Base-by-base conservation (phyloP, 2,329 filamentous ascomycete genomes). In the Chaetomiaceae sp. region DNA sequence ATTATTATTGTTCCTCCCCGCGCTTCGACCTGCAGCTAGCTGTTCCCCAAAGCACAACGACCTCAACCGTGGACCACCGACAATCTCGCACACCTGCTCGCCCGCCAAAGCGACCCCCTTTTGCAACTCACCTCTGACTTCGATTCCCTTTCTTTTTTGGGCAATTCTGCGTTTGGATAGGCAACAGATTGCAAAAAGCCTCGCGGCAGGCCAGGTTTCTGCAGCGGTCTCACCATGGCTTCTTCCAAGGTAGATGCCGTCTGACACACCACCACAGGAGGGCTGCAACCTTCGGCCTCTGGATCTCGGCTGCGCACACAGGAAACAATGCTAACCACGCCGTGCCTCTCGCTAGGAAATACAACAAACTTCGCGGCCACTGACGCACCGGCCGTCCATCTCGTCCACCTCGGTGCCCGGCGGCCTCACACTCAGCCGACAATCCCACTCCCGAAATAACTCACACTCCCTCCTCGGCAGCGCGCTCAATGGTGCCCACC, bases 381-480 rank as follows among this genome's bases (percentile, higher is more conserved):
- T 86, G 66, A 76, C 76, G 67, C 81, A 81, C 66, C 79, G 81
- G 58, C 75, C 78, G 51, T 78, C 81, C 44, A 72, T 82, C 62
- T 75, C 82, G 63, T 76, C 76, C 63, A 75, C 75, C 62, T 75
- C 76, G 38, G 64, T 78, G 59, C 82, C 84, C 57, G 78, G 75
- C 62, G 70, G 79, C 48, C 76, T 86, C 44, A 74, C 72, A n/a
- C 44, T 57, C 46, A 68, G 66, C 59, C 84, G 83, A 60, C 78
- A 82, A 65, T 73, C 79, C 58, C 82, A 87, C 71, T 80, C 82
- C 56, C 85, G 90, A 65, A 83, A 82, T 61, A 88, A 90, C 73
- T 88, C 88, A 44, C 86, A 93, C 69, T 92, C 89, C 52, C 76
- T 90, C 61, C 86, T 91, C 50, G 79, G 86, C 53, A 82, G 83